Conservation (phyloP, 2,329 filamentous ascomycete genomes). For the Botrytis byssoidea region DNA sequence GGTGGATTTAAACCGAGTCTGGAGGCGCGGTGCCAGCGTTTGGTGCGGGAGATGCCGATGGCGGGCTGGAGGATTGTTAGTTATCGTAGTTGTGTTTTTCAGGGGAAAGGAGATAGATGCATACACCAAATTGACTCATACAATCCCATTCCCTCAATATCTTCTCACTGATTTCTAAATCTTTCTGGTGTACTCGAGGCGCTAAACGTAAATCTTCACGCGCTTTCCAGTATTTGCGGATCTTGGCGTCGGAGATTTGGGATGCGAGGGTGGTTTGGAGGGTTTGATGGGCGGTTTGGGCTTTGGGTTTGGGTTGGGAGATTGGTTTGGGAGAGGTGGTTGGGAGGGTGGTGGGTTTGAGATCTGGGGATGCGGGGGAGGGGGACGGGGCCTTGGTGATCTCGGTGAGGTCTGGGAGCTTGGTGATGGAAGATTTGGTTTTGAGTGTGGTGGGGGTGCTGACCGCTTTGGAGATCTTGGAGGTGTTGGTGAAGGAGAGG, state of each 20-base stretch:
- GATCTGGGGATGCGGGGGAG: conserved; percentile 20
- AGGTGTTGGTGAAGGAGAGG: conserved; percentile 59
- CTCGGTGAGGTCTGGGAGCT: background rate
- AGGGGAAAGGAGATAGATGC: conserved; percentile 42
- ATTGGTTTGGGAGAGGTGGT: background rate
- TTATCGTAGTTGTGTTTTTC: background rate
- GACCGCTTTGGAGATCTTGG: conserved; percentile 54
- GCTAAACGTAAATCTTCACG: conserved; percentile 69
- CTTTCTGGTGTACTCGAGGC: conserved; percentile 74
- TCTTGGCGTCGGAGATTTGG: conserved; percentile 63
- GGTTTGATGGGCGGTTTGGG: conserved; percentile 42
- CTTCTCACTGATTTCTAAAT: conserved; percentile 73
- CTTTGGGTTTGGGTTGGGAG: conserved; percentile 24
- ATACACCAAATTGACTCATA: conserved; percentile 85
- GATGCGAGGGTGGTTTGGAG: conserved; percentile 57
- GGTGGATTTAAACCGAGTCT: conserved; percentile 81
- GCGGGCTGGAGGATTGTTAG: conserved; percentile 61
- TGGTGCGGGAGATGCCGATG: conserved; percentile 76
- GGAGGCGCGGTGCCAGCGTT: conserved; percentile 86
- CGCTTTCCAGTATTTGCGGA: conserved; percentile 73
- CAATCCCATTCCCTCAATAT: conserved; percentile 90
- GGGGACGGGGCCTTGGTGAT: conserved; percentile 13
- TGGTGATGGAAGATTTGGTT: background rate
- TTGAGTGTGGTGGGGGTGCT: conserved; percentile 39
- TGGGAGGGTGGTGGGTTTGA: background rate